Evolutionary conservation across 1,139 yeast species (phyloP), one percentile per base, ranked within the genome.

Genomic region (Debaryomyces sp.): DNA sequence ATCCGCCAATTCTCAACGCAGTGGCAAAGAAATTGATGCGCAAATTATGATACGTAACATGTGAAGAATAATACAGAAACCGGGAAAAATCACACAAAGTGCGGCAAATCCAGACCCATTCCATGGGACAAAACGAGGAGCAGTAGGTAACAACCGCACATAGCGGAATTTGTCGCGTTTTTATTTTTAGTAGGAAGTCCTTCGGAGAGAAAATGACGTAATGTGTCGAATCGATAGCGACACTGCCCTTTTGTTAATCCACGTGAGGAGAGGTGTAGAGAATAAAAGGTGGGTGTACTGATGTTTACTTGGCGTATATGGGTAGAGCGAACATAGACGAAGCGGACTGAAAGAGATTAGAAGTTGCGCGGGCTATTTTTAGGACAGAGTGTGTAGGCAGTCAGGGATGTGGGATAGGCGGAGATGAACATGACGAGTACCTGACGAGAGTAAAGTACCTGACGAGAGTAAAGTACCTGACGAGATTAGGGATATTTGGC

Each of bases 31-130:
- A 30, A 21, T 27, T n/a, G 26, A 29, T 40, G 36, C 29, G 36
- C 33, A 27, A 40, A 21, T 21, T 40, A 30, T 40, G 43, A 30
- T 40, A 18, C 21, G 3, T 15, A 17, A 18, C 26, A 30, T 40
- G 12, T 10, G 27, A 18, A 21, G 35, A 30, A 18, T 27, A 13
- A 40, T 23, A 13, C 32, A 23, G n/a, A 22, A 23, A 21, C 22
- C 24, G n/a, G 29, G 8, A 18, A 29, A n/a, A 39, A n/a, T 29
- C 22, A 40, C 43, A 30, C 43, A 40, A 40, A 40, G 30, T 22
- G 9, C n/a, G 3, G 24, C 43, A 40, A 40, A 18, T 40, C 43
- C 43, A 40, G 43, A 30, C 43, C 43, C n/a, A 40, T 35, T 23
- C 35, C 10, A 21, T 21, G 13, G 37, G 9, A 8, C 24, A 18